Percentiles rank a stretch among this genome's conserved stretches.
These are phyloP conservation scores for Saccharomyces hybrid DNA, from an alignment of 1,139 yeast species.

Conservation along the genomic window DNA sequence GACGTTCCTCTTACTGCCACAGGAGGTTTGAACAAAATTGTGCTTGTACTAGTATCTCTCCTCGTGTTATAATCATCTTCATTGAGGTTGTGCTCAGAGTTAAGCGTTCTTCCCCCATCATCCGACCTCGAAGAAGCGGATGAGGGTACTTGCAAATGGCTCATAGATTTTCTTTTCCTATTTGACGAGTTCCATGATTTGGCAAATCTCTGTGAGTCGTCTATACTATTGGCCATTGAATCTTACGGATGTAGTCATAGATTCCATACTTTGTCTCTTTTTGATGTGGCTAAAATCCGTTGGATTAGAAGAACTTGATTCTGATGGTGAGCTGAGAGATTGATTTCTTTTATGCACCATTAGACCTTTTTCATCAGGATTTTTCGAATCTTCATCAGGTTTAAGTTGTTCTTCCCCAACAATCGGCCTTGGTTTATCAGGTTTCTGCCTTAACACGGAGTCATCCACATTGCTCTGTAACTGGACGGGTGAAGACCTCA, in stretches of 20 bases:
- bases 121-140: slow-evolving; percentile 1
- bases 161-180: slow-evolving; percentile 28
- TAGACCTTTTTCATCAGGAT: not conserved
- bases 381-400: not conserved
- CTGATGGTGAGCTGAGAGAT: slow-evolving; percentile 16
- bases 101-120: slow-evolving; percentile 4
- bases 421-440: not conserved
- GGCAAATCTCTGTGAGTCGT: slow-evolving; percentile 30
- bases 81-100: not conserved
- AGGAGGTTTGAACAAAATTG: not conserved
- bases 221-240: slow-evolving; percentile 28
- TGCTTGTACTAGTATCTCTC: not conserved
- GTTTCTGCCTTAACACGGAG: not conserved
- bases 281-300: slow-evolving; percentile 26
- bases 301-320: slow-evolving; percentile 27
- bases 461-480: slow-evolving; percentile 1
- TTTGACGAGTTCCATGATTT: slow-evolving; percentile 31
- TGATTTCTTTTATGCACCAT: not conserved
- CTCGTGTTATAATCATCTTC: not conserved
- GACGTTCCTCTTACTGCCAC: not conserved
- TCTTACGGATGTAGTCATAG: slow-evolving; percentile 30
- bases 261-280: slow-evolving; percentile 26
- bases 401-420: not conserved
- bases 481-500: slow-evolving; percentile 1
- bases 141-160: slow-evolving; percentile 11